These are phyloP conservation scores for Arabidopsis lyrata DNA, from an alignment of 441 rosid species.

Conservation along the genomic window DNA sequence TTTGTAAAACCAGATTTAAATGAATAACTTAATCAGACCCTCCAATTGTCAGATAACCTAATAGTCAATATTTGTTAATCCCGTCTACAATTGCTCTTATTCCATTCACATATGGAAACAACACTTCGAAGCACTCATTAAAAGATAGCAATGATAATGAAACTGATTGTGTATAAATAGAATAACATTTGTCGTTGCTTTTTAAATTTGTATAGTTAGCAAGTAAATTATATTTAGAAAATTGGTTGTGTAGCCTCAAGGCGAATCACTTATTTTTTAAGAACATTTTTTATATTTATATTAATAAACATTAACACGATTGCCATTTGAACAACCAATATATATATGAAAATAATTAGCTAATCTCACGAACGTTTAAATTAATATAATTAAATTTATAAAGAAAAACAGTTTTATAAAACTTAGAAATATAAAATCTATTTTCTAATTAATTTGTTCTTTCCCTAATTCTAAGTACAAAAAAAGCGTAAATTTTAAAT, in stretches of 20 bases:
- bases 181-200: background rate
- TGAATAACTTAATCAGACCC: background rate
- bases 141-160: constrained; percentile 6
- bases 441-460: background rate
- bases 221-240: background rate
- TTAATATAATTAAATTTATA: background rate
- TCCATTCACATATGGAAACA: constrained; percentile 43
- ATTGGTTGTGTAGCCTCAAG: constrained; percentile 6
- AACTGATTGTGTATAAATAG: background rate
- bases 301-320: background rate
- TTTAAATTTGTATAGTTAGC: constrained; percentile 6
- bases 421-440: background rate
- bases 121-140: constrained; percentile 12
- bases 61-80: constrained; percentile 22
- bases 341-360: background rate
- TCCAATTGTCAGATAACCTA: background rate
- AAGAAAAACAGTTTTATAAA: background rate
- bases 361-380: background rate
- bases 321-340: background rate
- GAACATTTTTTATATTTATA: background rate
- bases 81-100: constrained; percentile 35
- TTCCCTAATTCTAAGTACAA: background rate
- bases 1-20: background rate
- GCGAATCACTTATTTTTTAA: background rate
- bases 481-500: background rate